phyloP scores from a whole-genome alignment of 257 asterid species.

The Capsicum pubescens region DNA sequence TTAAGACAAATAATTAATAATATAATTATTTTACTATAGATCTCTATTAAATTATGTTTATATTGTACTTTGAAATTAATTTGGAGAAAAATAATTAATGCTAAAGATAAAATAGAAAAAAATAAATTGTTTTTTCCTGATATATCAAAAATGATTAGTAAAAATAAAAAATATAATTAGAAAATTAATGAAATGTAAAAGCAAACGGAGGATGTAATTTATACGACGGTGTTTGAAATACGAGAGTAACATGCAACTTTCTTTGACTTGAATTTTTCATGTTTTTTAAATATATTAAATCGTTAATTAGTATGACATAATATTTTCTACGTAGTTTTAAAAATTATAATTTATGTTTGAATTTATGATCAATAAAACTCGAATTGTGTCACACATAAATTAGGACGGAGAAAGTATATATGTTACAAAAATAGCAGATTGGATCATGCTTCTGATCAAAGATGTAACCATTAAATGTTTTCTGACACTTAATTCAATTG shows the following conservation, averaged over 20 bases:
- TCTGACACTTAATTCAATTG: neutral
- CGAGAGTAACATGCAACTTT: neutral
- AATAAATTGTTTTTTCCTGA: too few relatives aligned
- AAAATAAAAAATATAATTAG: too few relatives aligned
- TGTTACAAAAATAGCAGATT: neutral
- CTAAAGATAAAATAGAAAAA: too few relatives aligned
- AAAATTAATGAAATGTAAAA: too few relatives aligned
- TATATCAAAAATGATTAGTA: too few relatives aligned
- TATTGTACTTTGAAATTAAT: too few relatives aligned
- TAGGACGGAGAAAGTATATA: neutral
- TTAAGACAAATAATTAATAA: too few relatives aligned
- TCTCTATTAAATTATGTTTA: too few relatives aligned
- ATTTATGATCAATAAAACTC: neutral
- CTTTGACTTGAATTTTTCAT: neutral
- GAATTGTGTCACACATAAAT: neutral
- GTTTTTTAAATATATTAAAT: neutral
- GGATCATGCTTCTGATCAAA: slow-evolving; percentile 1
- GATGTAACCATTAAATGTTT: neutral
- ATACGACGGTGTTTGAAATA: neutral
- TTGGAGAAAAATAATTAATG: too few relatives aligned
- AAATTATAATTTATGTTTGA: neutral
- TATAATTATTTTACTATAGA: too few relatives aligned
- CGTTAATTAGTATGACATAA: neutral
- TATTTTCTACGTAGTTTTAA: neutral
- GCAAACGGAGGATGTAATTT: neutral